phyloP scores from a whole-genome alignment of 2,329 filamentous ascomycete species.

The Rhynchosporium graminicola region DNA sequence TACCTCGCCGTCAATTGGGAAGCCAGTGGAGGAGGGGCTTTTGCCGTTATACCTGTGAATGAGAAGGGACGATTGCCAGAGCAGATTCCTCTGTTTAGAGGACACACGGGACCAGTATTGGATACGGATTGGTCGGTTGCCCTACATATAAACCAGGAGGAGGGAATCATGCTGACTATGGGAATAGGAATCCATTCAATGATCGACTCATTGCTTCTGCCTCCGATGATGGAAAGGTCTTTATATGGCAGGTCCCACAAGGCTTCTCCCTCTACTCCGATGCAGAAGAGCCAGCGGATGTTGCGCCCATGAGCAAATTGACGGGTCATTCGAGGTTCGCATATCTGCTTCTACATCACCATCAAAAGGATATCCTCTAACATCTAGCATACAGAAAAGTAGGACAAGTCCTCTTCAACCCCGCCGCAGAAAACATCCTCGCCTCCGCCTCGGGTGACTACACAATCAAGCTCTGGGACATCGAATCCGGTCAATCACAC shows the following conservation, averaged over 20 bases:
- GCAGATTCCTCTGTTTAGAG: slow-evolving; percentile 90
- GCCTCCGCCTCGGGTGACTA: slow-evolving; percentile 95
- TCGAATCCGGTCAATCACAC: slow-evolving; percentile 73
- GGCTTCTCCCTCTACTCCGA: slow-evolving; percentile 84
- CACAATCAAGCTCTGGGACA: slow-evolving; percentile 94
- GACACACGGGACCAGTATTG: slow-evolving; percentile 91
- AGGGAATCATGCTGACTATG: slow-evolving; percentile 30
- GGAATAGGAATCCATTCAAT: slow-evolving; percentile 86
- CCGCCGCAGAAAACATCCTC: slow-evolving; percentile 90
- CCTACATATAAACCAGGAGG: neutral
- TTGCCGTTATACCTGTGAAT: slow-evolving; percentile 88
- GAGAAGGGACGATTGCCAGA: slow-evolving; percentile 92
- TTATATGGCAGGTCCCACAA: slow-evolving; percentile 92
- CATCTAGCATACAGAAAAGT: slow-evolving; percentile 69
- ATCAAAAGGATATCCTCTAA: slow-evolving; percentile 31
- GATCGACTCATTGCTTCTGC: slow-evolving; percentile 89
- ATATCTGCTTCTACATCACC: neutral
- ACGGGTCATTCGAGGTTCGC: slow-evolving; percentile 79
- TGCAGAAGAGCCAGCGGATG: slow-evolving; percentile 78
- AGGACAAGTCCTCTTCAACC: slow-evolving; percentile 97
- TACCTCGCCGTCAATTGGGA: slow-evolving; percentile 99
- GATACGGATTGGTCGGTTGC: slow-evolving; percentile 89
- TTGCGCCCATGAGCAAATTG: slow-evolving; percentile 79
- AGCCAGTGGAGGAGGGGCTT: slow-evolving; percentile 90
- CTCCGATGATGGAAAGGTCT: slow-evolving; percentile 96